Evolutionary conservation across 352 stramenopile species (phyloP), one percentile per base, ranked within the genome.

Genomic region (Phytophthora boehmeriae): DNA sequence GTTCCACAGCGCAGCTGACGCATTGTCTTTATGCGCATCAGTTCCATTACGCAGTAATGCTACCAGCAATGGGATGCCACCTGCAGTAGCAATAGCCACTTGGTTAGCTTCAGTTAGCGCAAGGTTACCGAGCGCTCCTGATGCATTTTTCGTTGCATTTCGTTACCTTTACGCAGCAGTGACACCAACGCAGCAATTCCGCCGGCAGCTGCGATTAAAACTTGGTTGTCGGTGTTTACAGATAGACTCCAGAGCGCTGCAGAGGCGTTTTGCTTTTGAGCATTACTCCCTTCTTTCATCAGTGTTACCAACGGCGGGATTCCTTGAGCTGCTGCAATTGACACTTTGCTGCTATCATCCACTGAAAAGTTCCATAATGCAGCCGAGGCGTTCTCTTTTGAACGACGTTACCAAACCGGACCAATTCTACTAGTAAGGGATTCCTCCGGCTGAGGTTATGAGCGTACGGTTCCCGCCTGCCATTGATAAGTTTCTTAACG

Each of bases 181-280:
- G 11, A 20, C 16, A 68, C 25, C 8, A 63, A n/a, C 10, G 32
- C 16, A 11, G 39, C 0, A 53, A 68, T 54, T 20, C 28, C 54
- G 1, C 25, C 44, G 0, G 45, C 28, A 13, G 10, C 41, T 19
- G 34, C 27, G 14, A 68, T 58, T 47, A 43, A 19, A n/a, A 42
- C 30, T 42, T 47, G 28, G 46, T 49, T 44, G 30, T 39, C 48
- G 46, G 19, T 22, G 23, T 20, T 64, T 36, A 54, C 22, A 10
- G 36, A 64, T 17, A 68, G 16, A 41, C 54, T 64, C 34, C 63
- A 59, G 9, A 68, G 32, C 4, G 44, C 28, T 11, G 54, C 39
- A 44, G 14, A 6, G 16, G 38, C 38, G 13, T 44, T 44, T 20
- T 44, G 13, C 14, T 44, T 44, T 44, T 44, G 38, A 22, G 19